phyloP scores from a whole-genome alignment of 1,284 basidiomycete genomes.

The Cutaneotrichosporon cavernicola region DNA sequence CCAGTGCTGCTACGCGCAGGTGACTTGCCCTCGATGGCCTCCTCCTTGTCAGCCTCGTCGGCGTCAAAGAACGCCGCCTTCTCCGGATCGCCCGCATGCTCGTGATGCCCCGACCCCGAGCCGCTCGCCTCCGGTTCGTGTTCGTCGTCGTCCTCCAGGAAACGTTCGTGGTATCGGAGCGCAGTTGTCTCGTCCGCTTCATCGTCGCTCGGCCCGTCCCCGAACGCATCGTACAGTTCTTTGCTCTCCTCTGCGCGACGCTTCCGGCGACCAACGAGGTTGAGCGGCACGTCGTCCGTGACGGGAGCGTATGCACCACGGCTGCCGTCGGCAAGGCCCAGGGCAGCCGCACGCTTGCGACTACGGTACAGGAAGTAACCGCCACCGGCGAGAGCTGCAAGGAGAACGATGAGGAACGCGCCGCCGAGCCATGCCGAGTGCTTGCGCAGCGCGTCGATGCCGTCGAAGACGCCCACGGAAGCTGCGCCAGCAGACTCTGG shows the following conservation, averaged over 20 bases:
- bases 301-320: slow-evolving; percentile 68
- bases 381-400: slow-evolving; percentile 64
- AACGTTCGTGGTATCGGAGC: slow-evolving; percentile 52
- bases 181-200: slow-evolving; percentile 39
- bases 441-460: slow-evolving; percentile 71
- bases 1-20: neutral
- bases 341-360: slow-evolving; percentile 55
- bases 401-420: slow-evolving; percentile 69
- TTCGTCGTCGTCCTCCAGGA: slow-evolving; percentile 48
- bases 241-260: slow-evolving; percentile 53
- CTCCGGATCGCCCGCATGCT: neutral
- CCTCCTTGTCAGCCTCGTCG: slow-evolving; percentile 17
- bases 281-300: slow-evolving; percentile 70
- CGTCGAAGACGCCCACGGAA: slow-evolving; percentile 84
- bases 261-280: slow-evolving; percentile 57
- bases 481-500: slow-evolving; percentile 27
- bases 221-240: slow-evolving; percentile 89
- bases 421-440: slow-evolving; percentile 82
- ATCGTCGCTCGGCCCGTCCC: slow-evolving; percentile 58
- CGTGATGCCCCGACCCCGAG: slow-evolving; percentile 10
- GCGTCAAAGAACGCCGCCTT: slow-evolving; percentile 33
- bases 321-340: slow-evolving; percentile 53
- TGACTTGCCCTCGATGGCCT: slow-evolving; percentile 5
- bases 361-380: slow-evolving; percentile 58
- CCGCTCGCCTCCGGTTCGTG: slow-evolving; percentile 20